Evolutionary conservation across 768 basidiomycete species (phyloP), one percentile per base, ranked within the genome.

Genomic region (Pisolithus tinctorius): DNA sequence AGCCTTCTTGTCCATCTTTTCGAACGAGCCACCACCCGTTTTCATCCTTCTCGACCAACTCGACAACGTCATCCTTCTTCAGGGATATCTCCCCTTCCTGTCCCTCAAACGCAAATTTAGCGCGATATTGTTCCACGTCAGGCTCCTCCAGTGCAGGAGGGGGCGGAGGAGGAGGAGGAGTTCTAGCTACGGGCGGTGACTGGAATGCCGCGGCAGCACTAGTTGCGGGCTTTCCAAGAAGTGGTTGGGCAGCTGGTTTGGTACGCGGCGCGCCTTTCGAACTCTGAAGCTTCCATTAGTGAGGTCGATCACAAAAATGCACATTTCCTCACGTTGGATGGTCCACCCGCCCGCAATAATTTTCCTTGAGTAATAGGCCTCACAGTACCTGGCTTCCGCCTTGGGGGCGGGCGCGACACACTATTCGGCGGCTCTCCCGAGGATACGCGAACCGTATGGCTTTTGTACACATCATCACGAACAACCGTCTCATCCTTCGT

Each of bases 11-110:
- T 2, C 79, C 79, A 48, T 76, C 78, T 68, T 87, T 92, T 76
- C 86, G 89, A 51, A 97, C 86, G 30, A 96, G 76, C 95, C 96
- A 98, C 96, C 96, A 99, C 3, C 95, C 96, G 59, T 95, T 95
- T 53, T 93, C 83, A 63, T 86, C 84, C 65, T 96, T 93, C 72
- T 95, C 86, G 30, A 93, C 74, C 17, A 98, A 73, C 70, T 97
- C 94, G 1, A 98, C 89, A 3, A 88, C 52, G 54, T 97, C 96
- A 60, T 93, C 96, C 68, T 97, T 97, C 58, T 77, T 79, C 47
- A 99, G 68, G 6, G 82, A 73, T 77, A 97, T 85, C 68, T 99
- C 96, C 11, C 94, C 94, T 31, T 86, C 84, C 68, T 97, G 89
- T 2, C 93, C 94, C 36, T 84, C 77, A 63, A 99, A 99, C n/a